These are phyloP conservation scores for Aureobasidium mangrovei DNA, from an alignment of 2,329 filamentous ascomycete species.

Conservation along the genomic window DNA sequence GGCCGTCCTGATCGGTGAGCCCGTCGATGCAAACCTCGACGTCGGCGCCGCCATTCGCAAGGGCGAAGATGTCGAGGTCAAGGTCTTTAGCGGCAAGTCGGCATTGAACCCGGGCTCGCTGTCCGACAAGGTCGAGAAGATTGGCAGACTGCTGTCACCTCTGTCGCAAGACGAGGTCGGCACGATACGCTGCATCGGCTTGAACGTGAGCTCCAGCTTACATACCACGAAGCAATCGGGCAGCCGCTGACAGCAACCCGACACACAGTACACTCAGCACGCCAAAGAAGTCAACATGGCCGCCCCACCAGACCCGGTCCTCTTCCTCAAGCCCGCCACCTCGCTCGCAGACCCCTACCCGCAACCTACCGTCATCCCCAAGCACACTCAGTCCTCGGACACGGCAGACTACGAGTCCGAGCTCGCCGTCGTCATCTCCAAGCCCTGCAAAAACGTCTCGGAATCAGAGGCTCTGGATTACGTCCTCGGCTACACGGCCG, in stretches of 20 bases:
- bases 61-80: slow-evolving; percentile 48
- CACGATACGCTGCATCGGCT: slow-evolving; percentile 50
- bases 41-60: slow-evolving; percentile 50
- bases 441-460: slow-evolving; percentile 45
- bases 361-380: slow-evolving; percentile 44
- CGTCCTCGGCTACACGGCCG: slow-evolving; percentile 54
- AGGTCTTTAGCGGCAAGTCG: slow-evolving; percentile 50
- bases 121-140: slow-evolving; percentile 40
- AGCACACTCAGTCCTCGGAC: slow-evolving; percentile 44
- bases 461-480: slow-evolving; percentile 50
- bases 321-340: slow-evolving; percentile 52
- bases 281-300: slow-evolving; percentile 44
- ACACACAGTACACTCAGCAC: slow-evolving; percentile 38
- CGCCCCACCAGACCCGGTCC: slow-evolving; percentile 43
- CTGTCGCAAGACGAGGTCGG: slow-evolving; percentile 43
- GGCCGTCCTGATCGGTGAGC: slow-evolving; percentile 16
- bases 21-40: slow-evolving; percentile 40
- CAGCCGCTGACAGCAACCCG: not conserved
- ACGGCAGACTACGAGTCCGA: slow-evolving; percentile 53
- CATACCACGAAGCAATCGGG: not conserved
- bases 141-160: slow-evolving; percentile 44
- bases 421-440: slow-evolving; percentile 48
- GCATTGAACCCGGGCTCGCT: slow-evolving; percentile 46
- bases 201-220: slow-evolving; percentile 38
- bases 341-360: slow-evolving; percentile 47